A percentile compares a stretch with the other conserved stretches of the same genome.
These are phyloP conservation scores for Pelargonium australe DNA, from an alignment of 441 rosid species.

Conservation along the genomic window DNA sequence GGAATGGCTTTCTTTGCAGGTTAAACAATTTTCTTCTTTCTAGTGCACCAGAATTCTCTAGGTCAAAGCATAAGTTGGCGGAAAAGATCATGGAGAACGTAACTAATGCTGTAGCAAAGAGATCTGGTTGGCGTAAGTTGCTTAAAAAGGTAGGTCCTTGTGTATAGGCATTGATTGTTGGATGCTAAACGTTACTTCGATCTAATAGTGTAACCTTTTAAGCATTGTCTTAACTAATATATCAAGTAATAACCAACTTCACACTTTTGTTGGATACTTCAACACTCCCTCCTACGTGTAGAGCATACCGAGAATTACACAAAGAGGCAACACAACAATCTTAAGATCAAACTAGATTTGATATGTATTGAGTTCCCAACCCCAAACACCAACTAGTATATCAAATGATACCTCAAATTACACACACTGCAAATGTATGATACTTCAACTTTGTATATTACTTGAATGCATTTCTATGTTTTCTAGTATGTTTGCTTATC, in stretches of 20 bases:
- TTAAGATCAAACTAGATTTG: too few relatives aligned
- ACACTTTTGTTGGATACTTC: too few relatives aligned
- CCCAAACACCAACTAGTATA: too few relatives aligned
- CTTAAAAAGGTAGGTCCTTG: slow-evolving; percentile 37
- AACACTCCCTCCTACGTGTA: too few relatives aligned
- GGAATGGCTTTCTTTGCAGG: slow-evolving; percentile 29
- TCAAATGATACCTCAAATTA: too few relatives aligned
- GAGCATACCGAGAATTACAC: too few relatives aligned
- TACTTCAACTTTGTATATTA: background rate
- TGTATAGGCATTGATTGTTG: background rate
- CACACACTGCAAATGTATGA: too few relatives aligned
- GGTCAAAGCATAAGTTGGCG: slow-evolving; percentile 50
- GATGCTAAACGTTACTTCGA: background rate
- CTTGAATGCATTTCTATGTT: background rate
- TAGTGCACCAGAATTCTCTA: slow-evolving; percentile 34
- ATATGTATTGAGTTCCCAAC: too few relatives aligned
- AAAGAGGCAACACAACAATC: too few relatives aligned
- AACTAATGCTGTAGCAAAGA: slow-evolving; percentile 28
- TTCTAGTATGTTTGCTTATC: background rate
- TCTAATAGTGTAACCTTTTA: too few relatives aligned
- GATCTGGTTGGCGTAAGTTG: slow-evolving; percentile 40
- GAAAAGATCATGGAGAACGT: slow-evolving; percentile 41
- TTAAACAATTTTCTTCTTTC: slow-evolving; percentile 34
- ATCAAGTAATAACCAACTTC: too few relatives aligned
- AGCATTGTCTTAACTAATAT: too few relatives aligned